Percentiles rank a stretch among this genome's conserved stretches.
Evolutionary conservation across 495 filamentous ascomycete species (phyloP).

Genomic region (Neurospora sp.): DNA sequence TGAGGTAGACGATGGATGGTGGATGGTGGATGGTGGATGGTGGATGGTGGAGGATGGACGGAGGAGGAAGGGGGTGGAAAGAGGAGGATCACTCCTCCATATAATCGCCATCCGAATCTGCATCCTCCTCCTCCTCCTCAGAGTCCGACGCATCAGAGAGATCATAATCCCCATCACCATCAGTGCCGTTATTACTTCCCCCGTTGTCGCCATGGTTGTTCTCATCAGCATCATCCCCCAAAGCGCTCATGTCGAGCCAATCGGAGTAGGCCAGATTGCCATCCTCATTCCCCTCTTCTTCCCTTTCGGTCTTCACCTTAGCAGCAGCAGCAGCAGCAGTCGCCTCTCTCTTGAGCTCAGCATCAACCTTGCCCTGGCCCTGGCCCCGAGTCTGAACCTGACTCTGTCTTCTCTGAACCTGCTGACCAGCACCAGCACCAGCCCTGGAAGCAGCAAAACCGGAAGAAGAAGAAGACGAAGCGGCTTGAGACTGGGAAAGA

Average conservation of each 20-base stretch:
- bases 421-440: no score
- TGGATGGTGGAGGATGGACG: no score
- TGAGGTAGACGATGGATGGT: no score
- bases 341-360: not conserved
- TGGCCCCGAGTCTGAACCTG: not conserved
- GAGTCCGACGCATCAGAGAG: not conserved
- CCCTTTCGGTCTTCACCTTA: not conserved
- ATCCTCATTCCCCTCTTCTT: not conserved
- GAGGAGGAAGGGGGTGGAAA: not conserved
- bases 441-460: no score
- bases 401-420: no score
- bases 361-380: not conserved
- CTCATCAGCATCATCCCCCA: not conserved
- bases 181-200: not conserved
- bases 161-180: not conserved
- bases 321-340: not conserved
- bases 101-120: not conserved
- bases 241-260: not conserved
- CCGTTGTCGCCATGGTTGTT: not conserved
- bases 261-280: not conserved
- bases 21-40: accelerated
- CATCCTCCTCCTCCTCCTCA: not conserved
- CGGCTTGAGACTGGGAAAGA: not conserved
- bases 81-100: not conserved
- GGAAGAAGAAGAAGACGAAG: not conserved